Evolutionary conservation across 148 eudicot genomes (phyloP).

Genomic region (Gaultheria prostrata): DNA sequence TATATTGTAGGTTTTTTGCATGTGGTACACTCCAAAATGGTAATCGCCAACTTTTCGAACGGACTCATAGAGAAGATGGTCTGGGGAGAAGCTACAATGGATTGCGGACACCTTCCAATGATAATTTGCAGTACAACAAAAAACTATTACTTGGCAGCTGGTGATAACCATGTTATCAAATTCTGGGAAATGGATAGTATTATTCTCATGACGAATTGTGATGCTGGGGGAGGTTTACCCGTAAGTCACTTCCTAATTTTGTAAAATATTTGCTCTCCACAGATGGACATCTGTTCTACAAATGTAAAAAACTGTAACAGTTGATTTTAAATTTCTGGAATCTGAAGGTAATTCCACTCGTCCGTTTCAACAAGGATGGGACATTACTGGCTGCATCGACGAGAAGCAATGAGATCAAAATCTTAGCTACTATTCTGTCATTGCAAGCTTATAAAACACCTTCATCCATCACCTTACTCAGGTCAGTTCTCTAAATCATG

Average conservation of each 20-base stretch:
- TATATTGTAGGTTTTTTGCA: conserved; percentile 55
- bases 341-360: too few relatives aligned
- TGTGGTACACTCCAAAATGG: conserved; percentile 75
- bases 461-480: too few relatives aligned
- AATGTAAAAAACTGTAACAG: too few relatives aligned
- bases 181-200: conserved; percentile 76
- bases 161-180: conserved; percentile 64
- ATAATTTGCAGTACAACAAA: conserved; percentile 30
- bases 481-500: too few relatives aligned
- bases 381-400: too few relatives aligned
- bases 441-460: too few relatives aligned
- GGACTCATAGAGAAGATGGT: conserved; percentile 58
- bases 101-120: conserved; percentile 48
- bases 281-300: too few relatives aligned
- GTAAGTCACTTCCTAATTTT: conserved; percentile 30
- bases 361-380: too few relatives aligned
- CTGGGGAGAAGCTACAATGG: conserved; percentile 56
- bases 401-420: too few relatives aligned
- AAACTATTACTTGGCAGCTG: conserved; percentile 62
- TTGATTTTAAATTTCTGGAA: too few relatives aligned
- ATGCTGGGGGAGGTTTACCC: conserved; percentile 70
- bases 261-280: background rate
- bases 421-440: too few relatives aligned
- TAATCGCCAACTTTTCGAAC: conserved; percentile 66
- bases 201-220: conserved; percentile 50